phyloP scores from a whole-genome alignment of 2,329 filamentous ascomycete genomes.

The Herpotrichia juniperi region DNA sequence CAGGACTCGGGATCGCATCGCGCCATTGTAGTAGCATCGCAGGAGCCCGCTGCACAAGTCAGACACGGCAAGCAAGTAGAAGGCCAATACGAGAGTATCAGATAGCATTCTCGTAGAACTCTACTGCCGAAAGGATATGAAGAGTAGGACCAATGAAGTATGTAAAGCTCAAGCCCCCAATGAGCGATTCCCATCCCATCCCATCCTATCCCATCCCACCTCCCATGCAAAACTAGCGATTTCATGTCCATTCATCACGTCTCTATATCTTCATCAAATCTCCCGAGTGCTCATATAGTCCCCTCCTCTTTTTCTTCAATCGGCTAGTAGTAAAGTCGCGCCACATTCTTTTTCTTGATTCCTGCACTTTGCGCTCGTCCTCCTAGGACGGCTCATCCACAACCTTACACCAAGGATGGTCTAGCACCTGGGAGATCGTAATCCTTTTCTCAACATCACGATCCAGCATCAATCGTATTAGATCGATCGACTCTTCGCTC shows the following conservation, averaged over 20 bases:
- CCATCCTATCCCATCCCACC: not conserved
- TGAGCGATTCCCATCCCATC: not conserved
- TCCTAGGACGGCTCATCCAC: slow-evolving; percentile 5
- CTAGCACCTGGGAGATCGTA: slow-evolving; percentile 85
- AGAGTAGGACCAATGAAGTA: not conserved
- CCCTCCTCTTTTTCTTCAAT: not conserved
- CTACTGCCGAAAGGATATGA: not conserved
- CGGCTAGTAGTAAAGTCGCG: not conserved
- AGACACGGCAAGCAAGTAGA: not conserved
- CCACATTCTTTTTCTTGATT: not conserved
- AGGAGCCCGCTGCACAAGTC: not conserved
- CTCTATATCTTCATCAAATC: not conserved
- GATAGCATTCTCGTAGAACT: not conserved
- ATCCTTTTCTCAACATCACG: slow-evolving; percentile 82
- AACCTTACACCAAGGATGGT: slow-evolving; percentile 78
- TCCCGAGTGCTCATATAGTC: not conserved
- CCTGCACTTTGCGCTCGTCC: no score
- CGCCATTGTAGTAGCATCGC: not conserved
- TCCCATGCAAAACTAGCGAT: not conserved
- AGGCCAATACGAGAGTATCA: not conserved
- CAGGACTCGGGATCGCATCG: no score
- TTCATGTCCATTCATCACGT: not conserved
- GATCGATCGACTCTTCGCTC: slow-evolving; percentile 89
- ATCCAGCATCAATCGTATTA: slow-evolving; percentile 91
- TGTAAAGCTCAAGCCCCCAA: not conserved